Evolutionary conservation across 1,284 basidiomycete genomes (phyloP).

Genomic region (Coniferiporia sulphurascens): DNA sequence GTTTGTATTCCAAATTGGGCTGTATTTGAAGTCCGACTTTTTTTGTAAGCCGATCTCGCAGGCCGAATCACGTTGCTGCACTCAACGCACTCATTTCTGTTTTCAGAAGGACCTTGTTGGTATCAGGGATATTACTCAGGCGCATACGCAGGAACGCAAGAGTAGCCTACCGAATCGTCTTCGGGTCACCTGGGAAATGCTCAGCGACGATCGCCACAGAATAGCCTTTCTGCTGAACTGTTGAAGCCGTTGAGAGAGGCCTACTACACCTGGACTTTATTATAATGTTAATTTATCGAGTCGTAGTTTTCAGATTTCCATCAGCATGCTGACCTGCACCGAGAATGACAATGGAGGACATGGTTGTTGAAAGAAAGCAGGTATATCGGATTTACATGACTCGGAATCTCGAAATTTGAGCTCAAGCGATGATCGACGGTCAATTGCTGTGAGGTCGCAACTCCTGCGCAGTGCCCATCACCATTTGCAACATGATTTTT

Average conservation of each 20-base stretch:
- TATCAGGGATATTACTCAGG: too few relatives aligned
- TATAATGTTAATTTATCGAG: neutral
- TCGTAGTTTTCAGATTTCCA: neutral
- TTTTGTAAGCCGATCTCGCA: too few relatives aligned
- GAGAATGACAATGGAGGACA: slow-evolving; percentile 11
- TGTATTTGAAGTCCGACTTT: too few relatives aligned
- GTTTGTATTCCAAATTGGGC: too few relatives aligned
- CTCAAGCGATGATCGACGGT: neutral
- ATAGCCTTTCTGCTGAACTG: slow-evolving; percentile 55
- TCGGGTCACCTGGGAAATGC: slow-evolving; percentile 59
- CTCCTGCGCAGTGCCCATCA: too few relatives aligned
- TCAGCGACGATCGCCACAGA: slow-evolving; percentile 64
- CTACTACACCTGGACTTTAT: slow-evolving; percentile 52
- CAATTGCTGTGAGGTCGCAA: too few relatives aligned
- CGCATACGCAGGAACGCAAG: too few relatives aligned
- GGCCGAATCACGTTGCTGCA: too few relatives aligned
- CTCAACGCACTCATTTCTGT: too few relatives aligned
- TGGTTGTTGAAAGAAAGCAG: neutral
- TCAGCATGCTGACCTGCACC: slow-evolving; percentile 10
- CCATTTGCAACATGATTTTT: too few relatives aligned
- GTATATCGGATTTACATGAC: neutral
- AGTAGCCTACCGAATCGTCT: slow-evolving; percentile 62
- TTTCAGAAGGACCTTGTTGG: too few relatives aligned
- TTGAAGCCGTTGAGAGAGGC: slow-evolving; percentile 67
- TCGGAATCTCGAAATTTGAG: neutral